phyloP scores from a whole-genome alignment of 139 green algal genomes.

The Microglena sp. region DNA sequence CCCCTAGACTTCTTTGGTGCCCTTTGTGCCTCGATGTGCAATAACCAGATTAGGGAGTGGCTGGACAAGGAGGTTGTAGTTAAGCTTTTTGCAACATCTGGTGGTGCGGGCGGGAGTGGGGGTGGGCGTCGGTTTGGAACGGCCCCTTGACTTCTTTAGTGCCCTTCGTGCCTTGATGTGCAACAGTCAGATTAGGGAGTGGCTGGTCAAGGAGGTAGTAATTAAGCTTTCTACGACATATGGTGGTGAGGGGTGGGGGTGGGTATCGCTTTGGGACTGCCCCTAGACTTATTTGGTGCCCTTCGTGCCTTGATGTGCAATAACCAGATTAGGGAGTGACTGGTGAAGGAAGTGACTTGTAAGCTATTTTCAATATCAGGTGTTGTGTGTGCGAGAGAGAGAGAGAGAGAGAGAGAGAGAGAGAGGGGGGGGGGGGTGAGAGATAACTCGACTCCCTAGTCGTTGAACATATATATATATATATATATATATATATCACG shows the following conservation, averaged over 20 bases:
- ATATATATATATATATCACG: too few species aligned
- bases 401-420: too few species aligned
- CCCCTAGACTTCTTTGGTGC: constrained; percentile 83
- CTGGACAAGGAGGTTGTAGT: constrained; percentile 44
- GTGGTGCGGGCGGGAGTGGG: too few species aligned
- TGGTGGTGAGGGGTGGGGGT: too few species aligned
- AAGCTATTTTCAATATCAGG: not conserved
- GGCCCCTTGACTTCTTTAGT: constrained; percentile 85
- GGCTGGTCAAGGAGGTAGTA: constrained; percentile 52
- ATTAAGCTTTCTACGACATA: constrained; percentile 1
- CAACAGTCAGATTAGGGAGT: constrained; percentile 69
- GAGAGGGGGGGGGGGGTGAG: too few species aligned
- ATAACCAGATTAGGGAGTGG: constrained; percentile 71
- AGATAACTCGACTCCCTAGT: too few species aligned
- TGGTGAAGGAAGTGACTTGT: constrained; percentile 41
- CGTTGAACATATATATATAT: not conserved
- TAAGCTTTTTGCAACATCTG: not conserved
- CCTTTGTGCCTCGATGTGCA: constrained; percentile 58
- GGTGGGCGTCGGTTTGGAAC: too few species aligned
- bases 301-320: too few species aligned
- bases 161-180: constrained; percentile 60
- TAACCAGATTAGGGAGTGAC: too few species aligned
- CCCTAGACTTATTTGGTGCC: too few species aligned
- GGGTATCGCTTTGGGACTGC: too few species aligned
- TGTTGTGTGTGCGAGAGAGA: not conserved